Percentiles rank a stretch among this genome's conserved stretches.
Evolutionary conservation across 257 asterid genomes (phyloP).

Genomic region (Lantana camara): DNA sequence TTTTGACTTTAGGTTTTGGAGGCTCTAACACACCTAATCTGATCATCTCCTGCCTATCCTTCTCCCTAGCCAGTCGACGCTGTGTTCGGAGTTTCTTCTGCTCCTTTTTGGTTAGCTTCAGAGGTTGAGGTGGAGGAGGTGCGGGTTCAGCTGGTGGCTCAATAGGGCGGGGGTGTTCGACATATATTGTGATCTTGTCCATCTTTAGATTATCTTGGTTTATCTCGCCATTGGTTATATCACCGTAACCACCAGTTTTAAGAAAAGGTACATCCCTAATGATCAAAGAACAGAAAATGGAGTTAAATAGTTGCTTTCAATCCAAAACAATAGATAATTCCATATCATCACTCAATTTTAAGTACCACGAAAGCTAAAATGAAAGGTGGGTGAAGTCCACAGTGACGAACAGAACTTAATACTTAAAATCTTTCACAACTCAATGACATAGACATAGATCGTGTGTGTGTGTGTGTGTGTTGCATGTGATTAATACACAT

Average conservation of each 20-base stretch:
- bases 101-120: slow-evolving; percentile 87
- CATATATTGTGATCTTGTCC: slow-evolving; percentile 80
- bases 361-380: background rate
- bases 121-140: slow-evolving; percentile 97
- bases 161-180: slow-evolving; percentile 89
- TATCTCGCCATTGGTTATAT: slow-evolving; percentile 42
- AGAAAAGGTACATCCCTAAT: slow-evolving; percentile 82
- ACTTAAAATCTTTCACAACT: no score
- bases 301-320: background rate
- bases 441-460: background rate
- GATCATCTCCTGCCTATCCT: slow-evolving; percentile 94
- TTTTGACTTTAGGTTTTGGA: slow-evolving; percentile 86
- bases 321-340: background rate
- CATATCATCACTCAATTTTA: background rate
- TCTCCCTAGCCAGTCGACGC: slow-evolving; percentile 79
- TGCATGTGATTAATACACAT: background rate
- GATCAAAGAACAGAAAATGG: slow-evolving; percentile 8
- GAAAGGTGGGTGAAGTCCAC: no score
- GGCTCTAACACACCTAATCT: slow-evolving; percentile 87
- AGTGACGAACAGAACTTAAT: background rate
- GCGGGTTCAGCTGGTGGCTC: slow-evolving; percentile 90
- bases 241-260: slow-evolving; percentile 60
- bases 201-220: slow-evolving; percentile 50
- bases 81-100: slow-evolving; percentile 96
- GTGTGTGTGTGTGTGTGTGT: background rate